Evolutionary conservation across 192 early-diverging fungal genomes (phyloP), one percentile per base, ranked within the genome.

Genomic region (Pecoramyces ruminantium): DNA sequence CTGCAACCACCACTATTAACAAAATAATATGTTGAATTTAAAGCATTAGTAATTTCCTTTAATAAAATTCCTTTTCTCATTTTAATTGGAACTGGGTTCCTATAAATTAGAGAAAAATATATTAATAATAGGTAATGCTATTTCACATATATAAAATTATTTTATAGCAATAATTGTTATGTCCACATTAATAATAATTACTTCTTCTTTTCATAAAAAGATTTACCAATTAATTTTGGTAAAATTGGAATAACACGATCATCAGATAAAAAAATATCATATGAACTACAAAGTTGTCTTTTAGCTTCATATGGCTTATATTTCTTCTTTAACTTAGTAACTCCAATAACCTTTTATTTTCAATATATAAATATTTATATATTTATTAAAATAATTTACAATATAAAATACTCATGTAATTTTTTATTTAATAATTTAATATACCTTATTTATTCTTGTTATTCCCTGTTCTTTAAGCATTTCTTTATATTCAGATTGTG

Each of bases 201-300:
- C 92, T 95, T 96, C 86, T 96, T 96, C 82, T 88, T 90, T 82
- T 86, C 79, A 83, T 95, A 97, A 83, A 97, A 94, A 78, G 88
- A 86, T 85, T 94, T 94, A 28, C 96, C 96, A 29, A 99, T 84
- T 27, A 93, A 77, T 81, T 91, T 90, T 13, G 95, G 94, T 81
- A 99, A 86, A 13, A 91, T 81, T 78, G 88, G 85, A 38, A 96
- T 78, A 21, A 98, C 86, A 17, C 93, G 89, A 27, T 94, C 92
- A 87, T 98, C 97, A 18, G 94, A 90, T 80, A 97, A 86, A 82
- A 99, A 97, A 83, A 98, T 85, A 80, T 95, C 93, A 83, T 94
- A 97, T 4, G 89, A 84, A 27, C 87, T 86, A 81, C 92, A 85
- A 27, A 98, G 88, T 79, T 91, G 84, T 81, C 95, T 90, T 83